These are phyloP conservation scores for Apiotrichum brassicae DNA, from an alignment of 1,284 basidiomycete genomes.

Conservation along the genomic window DNA sequence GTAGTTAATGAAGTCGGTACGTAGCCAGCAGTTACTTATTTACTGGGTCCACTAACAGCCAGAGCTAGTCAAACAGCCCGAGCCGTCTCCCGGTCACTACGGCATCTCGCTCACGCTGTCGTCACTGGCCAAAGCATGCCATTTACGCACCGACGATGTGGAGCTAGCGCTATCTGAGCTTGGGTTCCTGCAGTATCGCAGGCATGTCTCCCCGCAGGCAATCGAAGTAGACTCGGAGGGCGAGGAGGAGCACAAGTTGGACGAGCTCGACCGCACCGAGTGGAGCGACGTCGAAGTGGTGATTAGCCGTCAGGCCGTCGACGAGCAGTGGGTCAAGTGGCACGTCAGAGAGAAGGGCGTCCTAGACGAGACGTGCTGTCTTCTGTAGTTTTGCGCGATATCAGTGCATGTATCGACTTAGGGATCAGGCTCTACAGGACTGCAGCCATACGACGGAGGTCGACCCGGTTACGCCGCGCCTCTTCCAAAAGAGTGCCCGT, in stretches of 20 bases:
- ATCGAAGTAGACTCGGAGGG: constrained; percentile 17
- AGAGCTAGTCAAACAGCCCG: constrained; percentile 5
- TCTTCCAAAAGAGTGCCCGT: no score
- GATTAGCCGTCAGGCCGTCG: constrained; percentile 65
- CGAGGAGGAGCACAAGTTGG: no score
- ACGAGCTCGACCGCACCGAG: no score
- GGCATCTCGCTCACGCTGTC: constrained; percentile 59
- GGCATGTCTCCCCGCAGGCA: constrained; percentile 16
- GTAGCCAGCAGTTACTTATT: constrained; percentile 11
- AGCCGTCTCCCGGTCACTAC: constrained; percentile 19
- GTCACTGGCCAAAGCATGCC: constrained; percentile 70
- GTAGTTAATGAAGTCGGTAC: constrained; percentile 21
- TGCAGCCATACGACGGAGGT: no score
- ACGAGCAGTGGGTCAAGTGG: constrained; percentile 45
- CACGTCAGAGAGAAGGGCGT: constrained; percentile 33
- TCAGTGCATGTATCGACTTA: not conserved
- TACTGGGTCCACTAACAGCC: not conserved
- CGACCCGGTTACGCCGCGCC: no score
- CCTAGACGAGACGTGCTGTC: constrained; percentile 35
- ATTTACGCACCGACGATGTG: constrained; percentile 75
- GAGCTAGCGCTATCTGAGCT: constrained; percentile 82
- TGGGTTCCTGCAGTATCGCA: constrained; percentile 59
- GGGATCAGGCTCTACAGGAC: no score
- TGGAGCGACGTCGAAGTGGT: constrained; percentile 47
- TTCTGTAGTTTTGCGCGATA: constrained; percentile 18